These are phyloP conservation scores for Neocatenulostroma microsporum DNA, from an alignment of 2,329 filamentous ascomycete species.

Conservation along the genomic window DNA sequence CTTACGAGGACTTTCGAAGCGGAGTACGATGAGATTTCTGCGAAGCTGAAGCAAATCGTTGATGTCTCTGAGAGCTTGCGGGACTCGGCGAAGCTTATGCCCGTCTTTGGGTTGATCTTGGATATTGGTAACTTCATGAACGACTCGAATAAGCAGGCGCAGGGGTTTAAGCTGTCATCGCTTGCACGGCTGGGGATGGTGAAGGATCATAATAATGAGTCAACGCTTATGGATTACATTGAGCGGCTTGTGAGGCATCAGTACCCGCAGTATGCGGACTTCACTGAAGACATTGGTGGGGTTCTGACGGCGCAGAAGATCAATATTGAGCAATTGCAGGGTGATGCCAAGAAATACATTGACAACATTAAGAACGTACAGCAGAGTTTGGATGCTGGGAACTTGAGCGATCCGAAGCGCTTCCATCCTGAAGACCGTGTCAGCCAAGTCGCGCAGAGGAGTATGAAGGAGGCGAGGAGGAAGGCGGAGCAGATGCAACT, in stretches of 20 bases:
- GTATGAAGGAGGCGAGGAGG: conserved; percentile 91
- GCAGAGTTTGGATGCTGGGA: conserved; percentile 82
- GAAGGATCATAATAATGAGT: conserved; percentile 98
- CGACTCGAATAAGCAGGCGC: conserved; percentile 95
- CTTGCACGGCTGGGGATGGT: conserved; percentile 91
- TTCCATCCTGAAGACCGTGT: conserved; percentile 98
- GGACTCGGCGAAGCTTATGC: conserved; percentile 89
- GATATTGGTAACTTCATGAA: conserved; percentile 99
- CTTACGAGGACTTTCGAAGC: conserved; percentile 74
- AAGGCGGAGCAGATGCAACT: conserved; percentile 95
- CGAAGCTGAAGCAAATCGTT: conserved; percentile 79
- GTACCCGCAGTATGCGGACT: conserved; percentile 91
- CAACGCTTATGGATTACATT: conserved; percentile 88
- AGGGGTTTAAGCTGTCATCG: conserved; percentile 95
- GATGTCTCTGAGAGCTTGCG: conserved; percentile 79
- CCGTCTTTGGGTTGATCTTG: conserved; percentile 87
- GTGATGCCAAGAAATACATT: conserved; percentile 85
- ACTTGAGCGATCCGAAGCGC: conserved; percentile 90
- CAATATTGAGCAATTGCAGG: conserved; percentile 84
- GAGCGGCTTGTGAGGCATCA: conserved; percentile 94
- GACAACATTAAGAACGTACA: conserved; percentile 93
- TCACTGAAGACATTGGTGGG: conserved; percentile 72
- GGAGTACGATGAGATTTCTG: conserved; percentile 87
- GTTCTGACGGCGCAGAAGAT: conserved; percentile 78
- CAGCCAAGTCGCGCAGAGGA: conserved; percentile 78